These are phyloP conservation scores for Camelina sativa DNA, from an alignment of 345 rosid genomes.

Conservation along the genomic window DNA sequence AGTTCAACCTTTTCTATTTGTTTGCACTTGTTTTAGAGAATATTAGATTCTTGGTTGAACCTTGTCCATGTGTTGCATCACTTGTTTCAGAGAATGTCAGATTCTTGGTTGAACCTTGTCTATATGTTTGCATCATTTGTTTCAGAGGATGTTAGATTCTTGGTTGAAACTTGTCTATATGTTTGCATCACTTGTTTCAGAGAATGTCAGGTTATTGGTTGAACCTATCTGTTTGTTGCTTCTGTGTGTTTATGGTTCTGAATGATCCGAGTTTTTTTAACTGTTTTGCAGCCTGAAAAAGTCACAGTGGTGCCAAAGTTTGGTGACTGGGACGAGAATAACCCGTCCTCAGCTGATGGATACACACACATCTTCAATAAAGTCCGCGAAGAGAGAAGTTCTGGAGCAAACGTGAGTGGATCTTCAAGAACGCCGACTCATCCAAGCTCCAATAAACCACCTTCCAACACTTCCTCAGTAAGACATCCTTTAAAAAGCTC, in stretches of 20 bases:
- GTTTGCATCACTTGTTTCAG: slow-evolving; percentile 4
- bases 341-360: slow-evolving; percentile 84
- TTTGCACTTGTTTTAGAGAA: slow-evolving; percentile 8
- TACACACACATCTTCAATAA: slow-evolving; percentile 85
- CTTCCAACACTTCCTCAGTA: slow-evolving; percentile 55
- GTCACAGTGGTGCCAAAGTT: slow-evolving; percentile 89
- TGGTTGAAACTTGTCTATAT: background rate
- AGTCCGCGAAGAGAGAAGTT: slow-evolving; percentile 78
- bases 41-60: background rate
- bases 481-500: slow-evolving; percentile 20
- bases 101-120: background rate
- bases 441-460: slow-evolving; percentile 22
- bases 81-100: background rate
- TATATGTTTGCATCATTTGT: slow-evolving; percentile 4
- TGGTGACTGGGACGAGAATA: slow-evolving; percentile 89
- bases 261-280: background rate
- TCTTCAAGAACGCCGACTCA: slow-evolving; percentile 53
- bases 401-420: slow-evolving; percentile 55
- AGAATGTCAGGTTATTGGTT: background rate
- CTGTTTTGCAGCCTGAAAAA: slow-evolving; percentile 56
- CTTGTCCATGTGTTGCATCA: background rate
- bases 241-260: background rate
- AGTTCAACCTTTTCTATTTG: slow-evolving; percentile 1
- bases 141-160: background rate
- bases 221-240: background rate